These are phyloP conservation scores for Leccinum insolens DNA, from an alignment of 1,284 basidiomycete species.

Conservation along the genomic window DNA sequence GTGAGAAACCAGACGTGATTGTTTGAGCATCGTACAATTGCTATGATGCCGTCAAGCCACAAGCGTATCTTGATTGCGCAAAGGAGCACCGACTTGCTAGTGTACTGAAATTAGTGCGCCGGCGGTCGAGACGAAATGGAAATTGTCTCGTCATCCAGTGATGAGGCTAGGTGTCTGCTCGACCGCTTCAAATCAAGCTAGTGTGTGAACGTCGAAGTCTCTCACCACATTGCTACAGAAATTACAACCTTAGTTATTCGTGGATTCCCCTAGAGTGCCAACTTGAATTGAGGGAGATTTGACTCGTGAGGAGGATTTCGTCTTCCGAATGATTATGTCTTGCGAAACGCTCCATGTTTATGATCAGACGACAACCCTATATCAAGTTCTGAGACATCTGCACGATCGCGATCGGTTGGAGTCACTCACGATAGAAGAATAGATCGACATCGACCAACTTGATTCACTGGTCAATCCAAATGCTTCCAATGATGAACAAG, in stretches of 20 bases:
- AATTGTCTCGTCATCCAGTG: neutral
- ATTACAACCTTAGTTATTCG: neutral
- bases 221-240: neutral
- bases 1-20: constrained; percentile 83
- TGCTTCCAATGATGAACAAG: neutral
- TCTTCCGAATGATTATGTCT: constrained; percentile 8
- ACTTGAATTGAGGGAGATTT: constrained; percentile 12
- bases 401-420: neutral
- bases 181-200: constrained; percentile 61
- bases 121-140: neutral
- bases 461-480: constrained; percentile 1
- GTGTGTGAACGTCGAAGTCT: neutral
- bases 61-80: constrained; percentile 88
- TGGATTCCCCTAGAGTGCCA: neutral
- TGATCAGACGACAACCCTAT: constrained; percentile 23
- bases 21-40: constrained; percentile 43
- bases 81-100: constrained; percentile 23
- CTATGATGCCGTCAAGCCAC: constrained; percentile 96
- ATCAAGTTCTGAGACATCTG: neutral
- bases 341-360: constrained; percentile 23
- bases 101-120: neutral
- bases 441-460: constrained; percentile 20
- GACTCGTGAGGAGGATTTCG: constrained; percentile 16
- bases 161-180: constrained; percentile 87
- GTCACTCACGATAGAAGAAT: constrained; percentile 17